Base-by-base conservation (phyloP, 1,139 yeast genomes). In the Arxiozyma bovina region DNA sequence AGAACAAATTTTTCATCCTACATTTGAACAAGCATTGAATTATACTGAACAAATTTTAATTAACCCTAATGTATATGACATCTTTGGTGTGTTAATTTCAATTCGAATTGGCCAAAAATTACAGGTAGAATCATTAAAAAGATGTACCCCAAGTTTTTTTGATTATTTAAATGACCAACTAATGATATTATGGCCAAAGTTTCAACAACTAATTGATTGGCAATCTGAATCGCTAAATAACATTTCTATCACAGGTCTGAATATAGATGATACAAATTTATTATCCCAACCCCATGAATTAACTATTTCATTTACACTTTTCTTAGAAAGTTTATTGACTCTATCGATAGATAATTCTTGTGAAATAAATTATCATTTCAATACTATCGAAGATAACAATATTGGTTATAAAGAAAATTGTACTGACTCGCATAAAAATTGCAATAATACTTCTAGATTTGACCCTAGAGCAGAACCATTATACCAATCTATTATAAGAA, bases 141-240 rank as follows among this genome's bases (percentile, higher is more conserved):
- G 95, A 65, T 70, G 75, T 45, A 79, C 87, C 4, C 95, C 96
- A 0, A 81, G 84, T 1, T 73, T 88, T 63, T 91, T 86, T 60
- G 87, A 81, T 57, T 87, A 87, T 66, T 74, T 88, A 58, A 85
- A 87, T 64, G 76, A 82, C 15, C 81, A 87, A 58, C 70, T 85
- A 56, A 77, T 87, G 50, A 67, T 77, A 0, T 72, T 91, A 45
- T 91, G 97, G 97, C 96, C 97, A 1, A 82, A 80, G 56, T 87
- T 90, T 64, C 95, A 93, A 63, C 77, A 75, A 51, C 74, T 87
- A 45, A 78, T 90, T 53, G 96, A 90, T 68, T 71, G 79, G 50
- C 88, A 90, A 63, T 85, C 95, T 65, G 89, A 85, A 23, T 79
- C 82, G 34, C 73, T 90, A 69, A 80, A 74, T 58, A 74, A 70